Percentiles rank a stretch among this genome's conserved stretches.
These are phyloP conservation scores for Huiozyma sinensis DNA, from an alignment of 805 yeast genomes.

Conservation along the genomic window DNA sequence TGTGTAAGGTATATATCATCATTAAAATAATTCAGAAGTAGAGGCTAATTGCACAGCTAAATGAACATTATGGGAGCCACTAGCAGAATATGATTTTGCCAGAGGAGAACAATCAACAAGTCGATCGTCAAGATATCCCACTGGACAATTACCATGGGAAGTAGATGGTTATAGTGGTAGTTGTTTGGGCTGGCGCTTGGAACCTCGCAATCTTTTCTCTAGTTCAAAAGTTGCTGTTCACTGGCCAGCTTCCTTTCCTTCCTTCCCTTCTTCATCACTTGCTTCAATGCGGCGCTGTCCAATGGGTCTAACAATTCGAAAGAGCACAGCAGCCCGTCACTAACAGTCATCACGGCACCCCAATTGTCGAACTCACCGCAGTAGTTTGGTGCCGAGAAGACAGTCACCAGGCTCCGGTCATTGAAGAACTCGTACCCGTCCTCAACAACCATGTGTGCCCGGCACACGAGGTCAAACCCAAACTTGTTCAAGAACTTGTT, in stretches of 20 bases:
- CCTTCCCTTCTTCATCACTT: constrained; percentile 88
- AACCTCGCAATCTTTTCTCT: no score
- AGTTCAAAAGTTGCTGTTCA: constrained; percentile 16
- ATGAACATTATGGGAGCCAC: no score
- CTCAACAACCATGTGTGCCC: constrained; percentile 87
- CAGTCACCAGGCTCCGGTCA: constrained; percentile 62
- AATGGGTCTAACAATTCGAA: constrained; percentile 90
- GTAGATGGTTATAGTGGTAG: no score
- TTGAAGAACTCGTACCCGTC: constrained; percentile 80
- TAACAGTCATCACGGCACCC: constrained; percentile 98
- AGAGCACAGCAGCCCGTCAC: constrained; percentile 84
- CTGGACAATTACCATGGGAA: no score
- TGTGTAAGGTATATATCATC: no score
- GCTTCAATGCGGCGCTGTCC: constrained; percentile 86
- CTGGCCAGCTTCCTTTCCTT: constrained; percentile 67
- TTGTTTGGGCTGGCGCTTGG: no score
- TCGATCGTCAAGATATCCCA: no score
- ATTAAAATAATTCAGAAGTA: no score
- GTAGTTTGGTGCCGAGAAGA: constrained; percentile 72
- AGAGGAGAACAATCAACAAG: no score
- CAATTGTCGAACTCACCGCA: constrained; percentile 56
- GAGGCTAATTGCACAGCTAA: no score
- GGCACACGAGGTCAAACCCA: constrained; percentile 63
- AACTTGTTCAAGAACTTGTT: constrained; percentile 54
- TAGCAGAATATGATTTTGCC: no score